Conservation (phyloP, 495 filamentous ascomycete genomes). For the Neurospora sublineolata region DNA sequence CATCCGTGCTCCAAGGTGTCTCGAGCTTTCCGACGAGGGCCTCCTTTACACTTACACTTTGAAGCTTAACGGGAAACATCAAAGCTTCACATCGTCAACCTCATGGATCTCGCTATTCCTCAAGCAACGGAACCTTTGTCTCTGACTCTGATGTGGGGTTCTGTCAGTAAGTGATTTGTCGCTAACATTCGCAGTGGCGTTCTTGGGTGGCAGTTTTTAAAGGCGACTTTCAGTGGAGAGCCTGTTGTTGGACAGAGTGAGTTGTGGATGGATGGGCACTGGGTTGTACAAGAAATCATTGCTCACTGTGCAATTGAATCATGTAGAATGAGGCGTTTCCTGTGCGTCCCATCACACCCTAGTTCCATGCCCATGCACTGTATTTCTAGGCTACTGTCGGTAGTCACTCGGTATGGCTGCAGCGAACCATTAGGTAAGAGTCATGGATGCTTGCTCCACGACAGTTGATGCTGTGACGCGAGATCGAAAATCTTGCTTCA, state of each 20-base stretch:
- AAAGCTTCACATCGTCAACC: background rate
- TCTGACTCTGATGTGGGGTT: background rate
- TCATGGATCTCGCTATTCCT: background rate
- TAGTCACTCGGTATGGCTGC: background rate
- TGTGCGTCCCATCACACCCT: background rate
- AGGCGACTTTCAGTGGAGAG: background rate
- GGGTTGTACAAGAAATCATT: background rate
- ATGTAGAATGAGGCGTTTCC: background rate
- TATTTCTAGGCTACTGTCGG: background rate
- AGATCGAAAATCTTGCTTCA: background rate
- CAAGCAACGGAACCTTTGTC: background rate
- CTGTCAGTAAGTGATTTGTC: background rate
- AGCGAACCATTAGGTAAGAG: background rate
- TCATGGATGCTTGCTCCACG: background rate
- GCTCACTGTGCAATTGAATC: background rate
- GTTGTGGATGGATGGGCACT: background rate
- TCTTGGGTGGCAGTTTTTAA: background rate
- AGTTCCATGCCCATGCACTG: background rate
- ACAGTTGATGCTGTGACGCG: background rate
- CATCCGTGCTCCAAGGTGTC: background rate
- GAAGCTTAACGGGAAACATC: background rate
- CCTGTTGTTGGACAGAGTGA: background rate
- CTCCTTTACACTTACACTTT: background rate
- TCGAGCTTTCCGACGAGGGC: background rate
- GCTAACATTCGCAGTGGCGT: background rate